These are phyloP conservation scores for Pythium phragmiticola DNA, from an alignment of 352 stramenopile genomes.

Conservation along the genomic window DNA sequence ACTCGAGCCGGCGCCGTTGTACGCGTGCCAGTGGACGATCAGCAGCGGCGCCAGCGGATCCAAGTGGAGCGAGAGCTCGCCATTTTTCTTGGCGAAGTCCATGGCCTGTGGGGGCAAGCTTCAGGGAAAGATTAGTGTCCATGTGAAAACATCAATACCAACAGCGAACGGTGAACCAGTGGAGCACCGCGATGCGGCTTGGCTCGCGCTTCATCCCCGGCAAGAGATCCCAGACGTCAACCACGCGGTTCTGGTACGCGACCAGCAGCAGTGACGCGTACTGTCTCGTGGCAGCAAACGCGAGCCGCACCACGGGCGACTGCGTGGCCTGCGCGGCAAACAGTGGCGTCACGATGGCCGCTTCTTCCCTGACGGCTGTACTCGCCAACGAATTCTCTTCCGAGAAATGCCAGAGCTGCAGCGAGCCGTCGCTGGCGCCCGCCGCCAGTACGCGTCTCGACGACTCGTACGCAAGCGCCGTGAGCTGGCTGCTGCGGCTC, in stretches of 20 bases:
- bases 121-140: background rate
- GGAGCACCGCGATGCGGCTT: conserved; percentile 30
- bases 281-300: conserved; percentile 28
- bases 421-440: conserved; percentile 59
- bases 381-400: conserved; percentile 36
- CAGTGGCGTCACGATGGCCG: conserved; percentile 31
- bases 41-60: conserved; percentile 46
- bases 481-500: conserved; percentile 53
- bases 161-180: conserved; percentile 27
- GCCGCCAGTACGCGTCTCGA: conserved; percentile 48
- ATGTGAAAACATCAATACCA: background rate
- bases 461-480: conserved; percentile 57
- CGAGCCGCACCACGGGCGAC: conserved; percentile 46
- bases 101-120: conserved; percentile 41
- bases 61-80: conserved; percentile 41
- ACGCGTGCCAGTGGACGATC: conserved; percentile 42
- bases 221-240: conserved; percentile 52
- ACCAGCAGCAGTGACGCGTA: conserved; percentile 38
- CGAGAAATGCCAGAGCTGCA: conserved; percentile 62
- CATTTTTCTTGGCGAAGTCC: conserved; percentile 55
- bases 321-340: conserved; percentile 35
- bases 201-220: conserved; percentile 26
- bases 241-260: conserved; percentile 52
- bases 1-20: conserved; percentile 14
- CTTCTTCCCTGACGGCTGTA: conserved; percentile 31